These are phyloP conservation scores for Stramenopiles sp. DNA, from an alignment of 352 stramenopile genomes.

Conservation along the genomic window DNA sequence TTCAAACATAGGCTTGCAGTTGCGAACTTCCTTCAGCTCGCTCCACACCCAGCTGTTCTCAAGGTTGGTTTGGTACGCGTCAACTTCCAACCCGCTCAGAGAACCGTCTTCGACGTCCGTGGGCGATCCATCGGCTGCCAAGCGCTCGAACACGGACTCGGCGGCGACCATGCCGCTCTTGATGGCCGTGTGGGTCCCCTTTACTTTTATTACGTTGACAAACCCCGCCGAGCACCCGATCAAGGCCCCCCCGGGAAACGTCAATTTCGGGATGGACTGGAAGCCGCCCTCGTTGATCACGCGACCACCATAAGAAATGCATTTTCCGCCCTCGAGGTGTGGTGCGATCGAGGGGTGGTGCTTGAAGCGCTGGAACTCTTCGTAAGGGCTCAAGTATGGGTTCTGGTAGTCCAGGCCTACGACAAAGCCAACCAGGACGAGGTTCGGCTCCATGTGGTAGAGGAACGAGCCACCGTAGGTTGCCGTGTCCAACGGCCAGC, in stretches of 20 bases:
- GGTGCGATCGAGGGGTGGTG: conserved; percentile 76
- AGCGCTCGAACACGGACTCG: conserved; percentile 73
- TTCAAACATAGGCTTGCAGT: conserved; percentile 87
- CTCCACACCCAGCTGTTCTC: conserved; percentile 79
- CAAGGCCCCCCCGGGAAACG: conserved; percentile 81
- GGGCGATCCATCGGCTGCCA: conserved; percentile 48
- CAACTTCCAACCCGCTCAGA: conserved; percentile 28
- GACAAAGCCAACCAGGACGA: conserved; percentile 78
- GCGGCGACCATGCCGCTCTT: conserved; percentile 92
- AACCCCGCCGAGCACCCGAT: conserved; percentile 93
- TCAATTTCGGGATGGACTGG: conserved; percentile 92
- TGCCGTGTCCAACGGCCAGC: conserved; percentile 80
- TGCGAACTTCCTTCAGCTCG: conserved; percentile 90
- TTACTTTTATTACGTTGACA: conserved; percentile 97
- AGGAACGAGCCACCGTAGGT: conserved; percentile 95
- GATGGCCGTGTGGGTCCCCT: conserved; percentile 94
- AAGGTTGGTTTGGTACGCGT: conserved; percentile 53
- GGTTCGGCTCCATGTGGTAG: conserved; percentile 92
- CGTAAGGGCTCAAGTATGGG: conserved; percentile 93
- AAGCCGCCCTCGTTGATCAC: conserved; percentile 81
- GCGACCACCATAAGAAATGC: conserved; percentile 87
- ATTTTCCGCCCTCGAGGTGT: conserved; percentile 83
- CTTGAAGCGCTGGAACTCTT: conserved; percentile 99
- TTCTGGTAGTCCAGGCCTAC: conserved; percentile 97
- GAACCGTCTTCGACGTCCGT: conserved; percentile 34